phyloP scores from a whole-genome alignment of 768 basidiomycete species.

The Tricholoma sp. region DNA sequence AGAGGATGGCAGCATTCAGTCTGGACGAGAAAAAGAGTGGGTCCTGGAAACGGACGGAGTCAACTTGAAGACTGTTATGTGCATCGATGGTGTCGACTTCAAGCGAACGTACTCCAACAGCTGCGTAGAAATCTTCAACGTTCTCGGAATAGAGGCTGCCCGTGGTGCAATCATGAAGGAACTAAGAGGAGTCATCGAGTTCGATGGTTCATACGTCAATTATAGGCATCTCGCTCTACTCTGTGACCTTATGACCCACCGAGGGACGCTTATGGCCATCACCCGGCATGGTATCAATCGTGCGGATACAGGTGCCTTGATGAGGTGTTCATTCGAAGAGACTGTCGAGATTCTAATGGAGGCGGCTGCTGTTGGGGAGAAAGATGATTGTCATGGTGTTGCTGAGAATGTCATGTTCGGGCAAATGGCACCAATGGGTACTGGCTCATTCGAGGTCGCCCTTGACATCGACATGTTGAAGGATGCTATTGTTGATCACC shows the following conservation, averaged over 20 bases:
- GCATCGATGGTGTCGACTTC: slow-evolving; percentile 92
- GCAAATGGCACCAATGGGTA: slow-evolving; percentile 99
- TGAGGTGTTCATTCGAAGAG: slow-evolving; percentile 99
- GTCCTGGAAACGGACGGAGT: slow-evolving; percentile 96
- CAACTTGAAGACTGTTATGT: slow-evolving; percentile 94
- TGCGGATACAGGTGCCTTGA: slow-evolving; percentile 96
- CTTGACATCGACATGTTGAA: slow-evolving; percentile 98
- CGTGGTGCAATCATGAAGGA: slow-evolving; percentile 93
- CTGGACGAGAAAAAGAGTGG: slow-evolving; percentile 80
- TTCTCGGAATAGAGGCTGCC: slow-evolving; percentile 95
- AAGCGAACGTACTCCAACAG: slow-evolving; percentile 94
- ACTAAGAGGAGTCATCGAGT: slow-evolving; percentile 92
- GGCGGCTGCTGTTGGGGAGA: slow-evolving; percentile 95
- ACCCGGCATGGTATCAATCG: slow-evolving; percentile 99
- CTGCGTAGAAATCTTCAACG: slow-evolving; percentile 90
- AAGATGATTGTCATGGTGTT: slow-evolving; percentile 96
- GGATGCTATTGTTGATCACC: slow-evolving; percentile 96
- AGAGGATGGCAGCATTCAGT: slow-evolving; percentile 60
- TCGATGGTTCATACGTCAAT: slow-evolving; percentile 99
- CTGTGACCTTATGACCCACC: slow-evolving; percentile 97
- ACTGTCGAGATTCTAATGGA: slow-evolving; percentile 99
- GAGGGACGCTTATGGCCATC: slow-evolving; percentile 93
- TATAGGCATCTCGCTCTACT: slow-evolving; percentile 96
- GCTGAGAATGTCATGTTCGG: slow-evolving; percentile 99
- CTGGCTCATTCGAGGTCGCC: slow-evolving; percentile 92